Conservation (phyloP, 2,329 filamentous ascomycete genomes). For the Trichothecium roseum region DNA sequence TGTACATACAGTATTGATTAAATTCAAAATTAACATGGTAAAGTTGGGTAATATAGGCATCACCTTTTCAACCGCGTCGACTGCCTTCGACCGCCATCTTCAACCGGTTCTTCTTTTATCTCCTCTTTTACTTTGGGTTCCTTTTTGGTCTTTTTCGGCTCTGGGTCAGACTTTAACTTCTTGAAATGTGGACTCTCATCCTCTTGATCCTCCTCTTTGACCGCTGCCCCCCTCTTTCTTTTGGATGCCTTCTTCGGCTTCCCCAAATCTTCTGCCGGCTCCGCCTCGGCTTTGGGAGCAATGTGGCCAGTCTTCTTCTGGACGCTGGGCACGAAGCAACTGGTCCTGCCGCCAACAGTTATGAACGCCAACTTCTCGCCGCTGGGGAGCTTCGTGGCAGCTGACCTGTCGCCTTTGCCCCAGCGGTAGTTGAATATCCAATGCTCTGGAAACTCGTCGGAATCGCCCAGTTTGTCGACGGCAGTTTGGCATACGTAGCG, state of each 20-base stretch:
- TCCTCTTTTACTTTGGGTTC: neutral
- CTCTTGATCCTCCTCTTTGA: slow-evolving; percentile 6
- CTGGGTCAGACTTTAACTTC: slow-evolving; percentile 9
- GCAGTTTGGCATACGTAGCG: slow-evolving; percentile 72
- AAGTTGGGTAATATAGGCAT: neutral
- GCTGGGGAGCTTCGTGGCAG: slow-evolving; percentile 59
- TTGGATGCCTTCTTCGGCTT: slow-evolving; percentile 13
- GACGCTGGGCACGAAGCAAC: slow-evolving; percentile 72
- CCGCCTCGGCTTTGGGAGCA: slow-evolving; percentile 30
- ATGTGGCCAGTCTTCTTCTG: slow-evolving; percentile 65
- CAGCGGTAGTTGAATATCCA: slow-evolving; percentile 88
- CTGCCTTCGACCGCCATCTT: slow-evolving; percentile 11
- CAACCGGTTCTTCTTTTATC: neutral
- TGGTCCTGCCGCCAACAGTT: slow-evolving; percentile 84
- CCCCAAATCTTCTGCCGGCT: slow-evolving; percentile 21
- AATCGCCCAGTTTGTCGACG: slow-evolving; percentile 70
- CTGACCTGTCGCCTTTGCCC: slow-evolving; percentile 76
- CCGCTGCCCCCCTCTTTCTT: slow-evolving; percentile 8
- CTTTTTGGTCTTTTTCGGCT: slow-evolving; percentile 4
- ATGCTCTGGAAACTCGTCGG: slow-evolving; percentile 69
- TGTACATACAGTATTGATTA: too few relatives aligned
- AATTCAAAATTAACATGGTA: too few relatives aligned
- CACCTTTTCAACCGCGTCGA: slow-evolving; percentile 13
- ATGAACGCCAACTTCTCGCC: slow-evolving; percentile 79
- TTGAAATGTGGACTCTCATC: slow-evolving; percentile 6